Percentiles rank a stretch among this genome's conserved stretches.
Conservation (phyloP, 2,329 filamentous ascomycete genomes). For the Mariannaea sp. region DNA sequence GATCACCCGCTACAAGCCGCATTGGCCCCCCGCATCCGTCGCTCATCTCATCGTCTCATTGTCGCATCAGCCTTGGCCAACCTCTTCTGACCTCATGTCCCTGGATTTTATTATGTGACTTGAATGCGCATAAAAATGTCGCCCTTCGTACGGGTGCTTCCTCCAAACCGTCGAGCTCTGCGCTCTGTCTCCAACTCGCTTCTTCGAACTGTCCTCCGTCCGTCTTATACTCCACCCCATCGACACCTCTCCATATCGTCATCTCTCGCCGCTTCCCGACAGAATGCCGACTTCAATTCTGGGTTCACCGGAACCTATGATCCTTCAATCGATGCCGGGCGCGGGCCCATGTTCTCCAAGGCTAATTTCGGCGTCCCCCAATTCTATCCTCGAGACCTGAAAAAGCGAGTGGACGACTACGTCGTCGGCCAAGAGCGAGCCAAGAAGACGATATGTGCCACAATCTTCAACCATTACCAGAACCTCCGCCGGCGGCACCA, state of each 20-base stretch:
- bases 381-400: conserved; percentile 72
- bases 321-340: conserved; percentile 55
- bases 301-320: conserved; percentile 66
- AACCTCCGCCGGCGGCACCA: conserved; percentile 78
- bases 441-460: conserved; percentile 90
- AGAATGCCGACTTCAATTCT: conserved; percentile 57
- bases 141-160: conserved; percentile 34
- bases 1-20: conserved; percentile 27
- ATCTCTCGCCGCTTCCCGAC: conserved; percentile 41
- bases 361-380: conserved; percentile 62
- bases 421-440: conserved; percentile 95
- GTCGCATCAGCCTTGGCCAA: conserved; percentile 30
- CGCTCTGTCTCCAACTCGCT: conserved; percentile 18
- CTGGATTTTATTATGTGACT: conserved; percentile 32
- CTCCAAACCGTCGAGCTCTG: conserved; percentile 22
- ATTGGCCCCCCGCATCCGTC: conserved; percentile 33
- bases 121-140: conserved; percentile 28
- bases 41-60: conserved; percentile 26
- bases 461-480: conserved; percentile 97
- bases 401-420: conserved; percentile 91
- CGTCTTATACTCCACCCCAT: conserved; percentile 16
- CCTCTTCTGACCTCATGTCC: conserved; percentile 25
- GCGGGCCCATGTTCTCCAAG: conserved; percentile 65
- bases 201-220: conserved; percentile 9
- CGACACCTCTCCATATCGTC: conserved; percentile 36